Conservation (phyloP, 768 basidiomycete genomes). For the Tricholoma sp. region DNA sequence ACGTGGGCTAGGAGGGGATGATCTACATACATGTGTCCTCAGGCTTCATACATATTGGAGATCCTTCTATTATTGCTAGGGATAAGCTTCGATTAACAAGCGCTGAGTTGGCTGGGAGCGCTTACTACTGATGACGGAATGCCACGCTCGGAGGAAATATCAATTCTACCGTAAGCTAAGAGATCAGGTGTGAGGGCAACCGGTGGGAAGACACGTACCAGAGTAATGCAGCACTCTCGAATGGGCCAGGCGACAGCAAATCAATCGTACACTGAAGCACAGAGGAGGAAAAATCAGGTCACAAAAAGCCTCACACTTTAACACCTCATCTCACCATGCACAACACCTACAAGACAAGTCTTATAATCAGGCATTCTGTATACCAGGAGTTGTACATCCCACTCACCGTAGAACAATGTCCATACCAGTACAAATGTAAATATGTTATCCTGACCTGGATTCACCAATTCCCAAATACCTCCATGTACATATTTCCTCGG, state of each 20-base stretch:
- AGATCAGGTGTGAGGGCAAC: background rate
- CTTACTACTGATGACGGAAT: background rate
- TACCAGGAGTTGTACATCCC: no score
- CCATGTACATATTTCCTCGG: conserved; percentile 60
- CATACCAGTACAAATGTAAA: conserved; percentile 91
- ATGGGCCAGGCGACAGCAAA: background rate
- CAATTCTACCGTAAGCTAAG: background rate
- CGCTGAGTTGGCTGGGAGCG: background rate
- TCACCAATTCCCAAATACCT: conserved; percentile 63
- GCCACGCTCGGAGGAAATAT: background rate
- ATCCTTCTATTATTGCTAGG: background rate
- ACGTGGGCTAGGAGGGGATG: background rate
- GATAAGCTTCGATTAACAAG: background rate
- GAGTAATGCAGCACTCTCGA: background rate
- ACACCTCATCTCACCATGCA: conserved; percentile 37
- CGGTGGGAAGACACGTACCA: background rate
- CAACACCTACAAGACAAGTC: conserved; percentile 31
- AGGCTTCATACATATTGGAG: background rate
- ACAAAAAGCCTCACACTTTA: background rate
- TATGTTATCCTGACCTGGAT: conserved; percentile 85
- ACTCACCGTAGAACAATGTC: conserved; percentile 89
- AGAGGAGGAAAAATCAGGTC: conserved; percentile 9
- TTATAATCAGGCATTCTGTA: background rate
- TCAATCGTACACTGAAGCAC: conserved; percentile 21
- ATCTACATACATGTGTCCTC: background rate